Base-by-base conservation (phyloP, 2,329 filamentous ascomycete species). In the Xylaria hypoxylon region DNA sequence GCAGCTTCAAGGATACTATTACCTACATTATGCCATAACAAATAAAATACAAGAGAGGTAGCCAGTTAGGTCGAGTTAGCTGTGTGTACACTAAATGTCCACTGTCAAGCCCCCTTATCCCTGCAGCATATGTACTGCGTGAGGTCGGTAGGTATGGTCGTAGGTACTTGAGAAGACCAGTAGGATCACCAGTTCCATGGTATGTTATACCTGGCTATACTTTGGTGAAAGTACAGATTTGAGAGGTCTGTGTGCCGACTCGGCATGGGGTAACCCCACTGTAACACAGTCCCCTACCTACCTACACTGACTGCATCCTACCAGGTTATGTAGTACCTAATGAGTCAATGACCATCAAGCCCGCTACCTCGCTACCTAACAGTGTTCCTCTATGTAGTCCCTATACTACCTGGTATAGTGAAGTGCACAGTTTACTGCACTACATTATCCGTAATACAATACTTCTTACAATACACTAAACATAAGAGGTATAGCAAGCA, bases 181-280 rank as follows among this genome's bases (percentile, higher is more conserved):
- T 15, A 50, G 28, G 24, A 50, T 11, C 13, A 31, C 28, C 47
- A 47, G 15, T n/a, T 8, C 2, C 28, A 28, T 15, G 31, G 48
- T 40, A 47, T 28, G 19, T 15, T 44, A 50, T 60, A 53, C 31
- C 13, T 38, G n/a, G 58, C 55, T 55, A 33, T 56, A 50, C 60
- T 40, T 44, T 31, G 42, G 42, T 53, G 56, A 56, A 59, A 62
- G 28, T 38, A 38, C 35, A 55, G 52, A 44, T n/a, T 55, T 17
- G 35, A 33, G 31, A 55, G 51, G 51, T 55, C 51, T 40, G 51
- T 55, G 50, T 31, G 22, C 50, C 38, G 8, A 35, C 28, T 13
- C n/a, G 28, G 17, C 48, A 50, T 50, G 31, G 33, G 50, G 33
- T 8, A 17, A 24, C 33, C 50, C 31, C n/a, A 38, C 50, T 24